Evolutionary conservation across 495 filamentous ascomycete species (phyloP), one percentile per base, ranked within the genome.

Genomic region (Xylaria scruposa): DNA sequence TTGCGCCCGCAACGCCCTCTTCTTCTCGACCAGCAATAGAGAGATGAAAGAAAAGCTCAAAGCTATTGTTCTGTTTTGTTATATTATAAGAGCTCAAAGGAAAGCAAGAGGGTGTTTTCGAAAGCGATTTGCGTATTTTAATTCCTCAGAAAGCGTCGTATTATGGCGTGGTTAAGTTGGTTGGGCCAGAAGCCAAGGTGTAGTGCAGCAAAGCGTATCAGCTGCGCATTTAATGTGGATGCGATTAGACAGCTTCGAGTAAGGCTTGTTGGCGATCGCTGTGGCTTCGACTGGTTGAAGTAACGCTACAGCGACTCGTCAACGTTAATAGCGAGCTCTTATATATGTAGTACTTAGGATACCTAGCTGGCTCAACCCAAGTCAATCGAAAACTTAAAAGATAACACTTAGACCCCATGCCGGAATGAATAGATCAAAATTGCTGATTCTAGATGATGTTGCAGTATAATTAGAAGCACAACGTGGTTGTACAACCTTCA

Each of bases 21-120:
- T 69, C 58, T 53, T 70, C 68, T 70, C 49, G 47, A 21, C 68
- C 68, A 51, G 59, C 59, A 56, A 70, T 42, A n/a, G 24, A 31
- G 36, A 33, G 46, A 47, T 26, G 19, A 24, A 49, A 47, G 6
- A 13, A 13, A 46, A 42, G 38, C 38, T 13, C 47, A 26, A 33
- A 40, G 46, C 9, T 53, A 53, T 21, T 36, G 10, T 36, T 49
- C 29, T 56, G 26, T 38, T 8, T 31, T 31, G 7, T 19, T 47
- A 3, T 24, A 17, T 26, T 56, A 17, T 9, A 9, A n/a, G 53
- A 56, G 54, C 54, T 36, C 29, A 12, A n/a, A 21, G 19, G 19
- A 38, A 38, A 21, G 58, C 58, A 21, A 40, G 12, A 36, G 58
- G 19, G 31, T n/a, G n/a, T 31, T n/a, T 36, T 36, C 58, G 58